Evolutionary conservation across 192 early-diverging fungal species (phyloP).

Genomic region (Rhizophagus sp.): DNA sequence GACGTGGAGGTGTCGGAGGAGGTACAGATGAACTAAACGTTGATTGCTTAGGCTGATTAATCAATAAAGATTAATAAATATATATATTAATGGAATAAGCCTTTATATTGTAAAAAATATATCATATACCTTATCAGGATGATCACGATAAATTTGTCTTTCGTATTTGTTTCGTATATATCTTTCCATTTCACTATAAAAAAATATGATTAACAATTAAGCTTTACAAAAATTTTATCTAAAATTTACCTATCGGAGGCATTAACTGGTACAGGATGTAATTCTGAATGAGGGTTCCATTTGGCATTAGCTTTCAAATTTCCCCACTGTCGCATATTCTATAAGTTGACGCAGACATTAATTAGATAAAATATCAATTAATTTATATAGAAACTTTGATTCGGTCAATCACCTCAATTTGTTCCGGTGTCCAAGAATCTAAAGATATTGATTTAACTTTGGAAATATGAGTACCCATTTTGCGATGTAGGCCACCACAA

Average conservation of each 20-base stretch:
- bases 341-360: background rate
- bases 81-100: background rate
- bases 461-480: constrained; percentile 87
- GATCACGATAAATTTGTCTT: constrained; percentile 61
- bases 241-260: constrained; percentile 55
- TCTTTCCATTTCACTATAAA: constrained; percentile 74
- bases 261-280: constrained; percentile 62
- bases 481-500: constrained; percentile 80
- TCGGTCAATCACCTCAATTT: constrained; percentile 64
- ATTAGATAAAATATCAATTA: background rate
- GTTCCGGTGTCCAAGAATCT: constrained; percentile 87
- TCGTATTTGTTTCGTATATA: constrained; percentile 96
- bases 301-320: constrained; percentile 67
- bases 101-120: background rate
- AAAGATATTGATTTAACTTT: constrained; percentile 88
- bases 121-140: background rate
- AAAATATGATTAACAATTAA: background rate
- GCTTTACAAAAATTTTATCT: background rate
- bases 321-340: constrained; percentile 59
- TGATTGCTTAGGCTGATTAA: background rate
- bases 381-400: background rate
- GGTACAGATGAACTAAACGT: constrained; percentile 1
- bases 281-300: constrained; percentile 71
- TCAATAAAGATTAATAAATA: background rate
- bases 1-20: constrained; percentile 38